Base-by-base conservation (phyloP, 371 early-diverging fungal species). In the Sporodiniella umbellata region DNA sequence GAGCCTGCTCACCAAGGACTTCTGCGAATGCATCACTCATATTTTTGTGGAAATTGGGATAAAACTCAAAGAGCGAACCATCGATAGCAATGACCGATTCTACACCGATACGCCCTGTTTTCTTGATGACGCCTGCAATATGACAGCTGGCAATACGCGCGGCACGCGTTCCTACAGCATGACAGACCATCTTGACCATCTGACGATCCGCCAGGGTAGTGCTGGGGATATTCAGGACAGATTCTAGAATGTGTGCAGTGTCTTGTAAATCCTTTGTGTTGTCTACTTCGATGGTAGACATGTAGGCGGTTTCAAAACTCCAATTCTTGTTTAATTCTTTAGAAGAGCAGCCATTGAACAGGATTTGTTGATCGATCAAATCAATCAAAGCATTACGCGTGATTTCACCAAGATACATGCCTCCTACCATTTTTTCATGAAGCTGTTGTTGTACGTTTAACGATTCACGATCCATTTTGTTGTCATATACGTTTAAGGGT, bases 211-310 rank as follows among this genome's bases (percentile, higher is more conserved):
- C 56, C 33, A 89, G 66, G 0, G 90, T 83, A 12, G 94, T 90
- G 25, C 54, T 37, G 3, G 86, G 77, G 18, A 91, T 64, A 23
- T 72, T 75, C 21, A 93, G 58, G 7, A 87, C 78, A 43, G 80
- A 78, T 64, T 95, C 92, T 30, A 96, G 78, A 17, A 95, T 83
- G 25, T 84, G 72, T 42, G 78, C 79, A 28, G 87, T 86, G 22
- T 81, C 84, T 8, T 59, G 50, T 31, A 95, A 73, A 25, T 85
- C 83, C 3, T 73, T 55, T 5, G 88, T 68, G 31, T 78, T 64
- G 62, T 98, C 98, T 4, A 75, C 78, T 15, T 93, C 94, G 51
- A 98, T 96, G 25, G 85, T 75, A 8, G 91, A 89, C 89, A 98
- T 85, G 77, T 88, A 89, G 5, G 90, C 88, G 21, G 96, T 96